Percentiles rank a stretch among this genome's conserved stretches.
These are phyloP conservation scores for Mycena crocata DNA, from an alignment of 768 basidiomycete genomes.

Conservation along the genomic window DNA sequence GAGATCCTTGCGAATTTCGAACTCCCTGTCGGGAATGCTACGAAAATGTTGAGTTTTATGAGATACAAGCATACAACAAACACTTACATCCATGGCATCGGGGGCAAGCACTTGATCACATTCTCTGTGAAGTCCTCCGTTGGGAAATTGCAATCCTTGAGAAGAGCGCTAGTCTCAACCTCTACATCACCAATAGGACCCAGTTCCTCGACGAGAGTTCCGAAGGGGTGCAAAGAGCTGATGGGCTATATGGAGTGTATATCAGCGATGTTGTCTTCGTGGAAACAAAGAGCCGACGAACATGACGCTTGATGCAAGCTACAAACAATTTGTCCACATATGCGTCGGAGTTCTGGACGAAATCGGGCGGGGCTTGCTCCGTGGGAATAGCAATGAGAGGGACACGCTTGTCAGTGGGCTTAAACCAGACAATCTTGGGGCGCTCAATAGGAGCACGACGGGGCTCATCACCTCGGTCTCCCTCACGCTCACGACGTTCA, in stretches of 20 bases:
- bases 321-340: conserved; percentile 95
- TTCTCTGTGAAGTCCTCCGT: conserved; percentile 97
- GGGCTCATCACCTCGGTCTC: conserved; percentile 88
- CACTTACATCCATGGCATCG: conserved; percentile 91
- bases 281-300: conserved; percentile 53
- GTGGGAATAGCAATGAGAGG: conserved; percentile 99
- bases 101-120: conserved; percentile 95
- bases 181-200: conserved; percentile 99
- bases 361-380: conserved; percentile 96
- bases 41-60: conserved; percentile 29
- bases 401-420: conserved; percentile 98
- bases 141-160: conserved; percentile 99
- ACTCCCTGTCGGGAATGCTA: conserved; percentile 90
- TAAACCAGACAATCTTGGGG: conserved; percentile 99
- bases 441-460: conserved; percentile 84
- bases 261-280: conserved; percentile 28
- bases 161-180: conserved; percentile 95
- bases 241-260: conserved; percentile 69
- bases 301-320: conserved; percentile 98
- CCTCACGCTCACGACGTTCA: conserved; percentile 96
- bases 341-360: conserved; percentile 92
- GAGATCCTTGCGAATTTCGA: conserved; percentile 89
- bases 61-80: conserved; percentile 6
- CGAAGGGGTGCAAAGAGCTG: conserved; percentile 98
- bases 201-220: conserved; percentile 96